These are phyloP conservation scores for Hypericum androsaemum DNA, from an alignment of 345 rosid genomes.

Conservation along the genomic window DNA sequence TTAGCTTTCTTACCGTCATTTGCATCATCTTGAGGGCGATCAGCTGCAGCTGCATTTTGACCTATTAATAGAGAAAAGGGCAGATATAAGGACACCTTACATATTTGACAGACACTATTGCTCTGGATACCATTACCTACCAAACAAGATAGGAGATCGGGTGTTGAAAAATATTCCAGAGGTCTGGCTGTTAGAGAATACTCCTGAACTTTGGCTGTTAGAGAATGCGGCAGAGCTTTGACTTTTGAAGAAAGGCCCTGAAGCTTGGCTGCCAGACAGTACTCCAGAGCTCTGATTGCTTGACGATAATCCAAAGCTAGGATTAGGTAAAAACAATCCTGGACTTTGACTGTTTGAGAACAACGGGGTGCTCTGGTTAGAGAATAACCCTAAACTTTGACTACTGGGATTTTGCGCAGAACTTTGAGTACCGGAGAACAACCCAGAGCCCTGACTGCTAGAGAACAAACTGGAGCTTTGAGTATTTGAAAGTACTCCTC, in stretches of 20 bases:
- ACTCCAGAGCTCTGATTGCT: conserved; percentile 6
- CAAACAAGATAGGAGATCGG: conserved; percentile 34
- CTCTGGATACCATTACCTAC: too few relatives aligned
- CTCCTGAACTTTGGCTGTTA: conserved; percentile 11
- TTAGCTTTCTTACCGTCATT: conserved; percentile 38
- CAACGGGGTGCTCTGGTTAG: conserved; percentile 6
- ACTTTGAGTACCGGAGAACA: conserved; percentile 5
- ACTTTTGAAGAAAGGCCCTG: not conserved
- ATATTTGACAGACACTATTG: too few relatives aligned
- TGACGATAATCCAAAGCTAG: conserved; percentile 6
- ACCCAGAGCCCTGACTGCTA: conserved; percentile 11
- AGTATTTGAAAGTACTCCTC: conserved; percentile 1
- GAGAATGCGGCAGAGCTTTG: conserved; percentile 9
- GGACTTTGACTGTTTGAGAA: conserved; percentile 12
- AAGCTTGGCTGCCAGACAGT: conserved; percentile 7
- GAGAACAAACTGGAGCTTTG: conserved; percentile 9
- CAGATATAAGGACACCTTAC: not conserved
- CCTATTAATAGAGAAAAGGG: conserved; percentile 17
- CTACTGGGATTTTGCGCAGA: not conserved
- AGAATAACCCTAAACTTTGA: too few relatives aligned
- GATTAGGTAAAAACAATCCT: not conserved
- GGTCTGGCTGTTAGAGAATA: not conserved
- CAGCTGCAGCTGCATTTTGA: conserved; percentile 25
- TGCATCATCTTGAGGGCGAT: conserved; percentile 30
- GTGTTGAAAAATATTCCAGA: not conserved